phyloP scores from a whole-genome alignment of 768 basidiomycete species.

The Mycena sanguinolenta region DNA sequence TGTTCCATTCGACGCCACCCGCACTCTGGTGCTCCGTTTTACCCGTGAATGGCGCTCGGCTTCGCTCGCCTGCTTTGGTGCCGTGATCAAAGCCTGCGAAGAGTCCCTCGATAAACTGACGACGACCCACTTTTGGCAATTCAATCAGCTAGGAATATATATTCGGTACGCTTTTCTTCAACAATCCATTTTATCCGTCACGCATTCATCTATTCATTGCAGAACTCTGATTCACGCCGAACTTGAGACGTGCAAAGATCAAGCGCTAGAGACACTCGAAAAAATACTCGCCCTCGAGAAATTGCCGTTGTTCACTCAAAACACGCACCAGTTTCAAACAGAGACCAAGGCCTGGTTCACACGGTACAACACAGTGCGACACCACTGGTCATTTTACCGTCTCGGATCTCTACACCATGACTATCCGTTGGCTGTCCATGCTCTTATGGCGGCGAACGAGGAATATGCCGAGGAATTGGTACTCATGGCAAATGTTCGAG shows the following conservation, averaged over 20 bases:
- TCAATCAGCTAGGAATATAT: constrained; percentile 45
- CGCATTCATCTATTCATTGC: neutral
- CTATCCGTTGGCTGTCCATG: neutral
- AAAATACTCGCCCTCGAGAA: constrained; percentile 26
- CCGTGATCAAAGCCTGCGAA: constrained; percentile 46
- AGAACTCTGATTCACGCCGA: constrained; percentile 47
- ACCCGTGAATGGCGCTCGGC: constrained; percentile 54
- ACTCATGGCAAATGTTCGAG: constrained; percentile 61
- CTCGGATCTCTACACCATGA: too few relatives aligned
- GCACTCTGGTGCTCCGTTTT: constrained; percentile 49
- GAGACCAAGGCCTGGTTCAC: constrained; percentile 14
- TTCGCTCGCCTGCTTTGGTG: constrained; percentile 49
- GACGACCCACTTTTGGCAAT: constrained; percentile 54
- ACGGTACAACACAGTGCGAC: constrained; percentile 7
- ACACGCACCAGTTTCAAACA: constrained; percentile 23
- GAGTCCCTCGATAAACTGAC: constrained; percentile 43
- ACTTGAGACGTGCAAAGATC: constrained; percentile 43
- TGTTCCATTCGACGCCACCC: constrained; percentile 56
- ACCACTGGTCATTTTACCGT: neutral
- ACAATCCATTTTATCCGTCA: neutral
- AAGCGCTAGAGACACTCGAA: constrained; percentile 32
- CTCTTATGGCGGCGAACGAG: neutral
- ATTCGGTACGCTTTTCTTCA: constrained; percentile 39
- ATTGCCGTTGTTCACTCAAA: constrained; percentile 33
- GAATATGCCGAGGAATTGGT: constrained; percentile 50